Conservation (phyloP, 441 rosid genomes). For the Lepidium campestre region DNA sequence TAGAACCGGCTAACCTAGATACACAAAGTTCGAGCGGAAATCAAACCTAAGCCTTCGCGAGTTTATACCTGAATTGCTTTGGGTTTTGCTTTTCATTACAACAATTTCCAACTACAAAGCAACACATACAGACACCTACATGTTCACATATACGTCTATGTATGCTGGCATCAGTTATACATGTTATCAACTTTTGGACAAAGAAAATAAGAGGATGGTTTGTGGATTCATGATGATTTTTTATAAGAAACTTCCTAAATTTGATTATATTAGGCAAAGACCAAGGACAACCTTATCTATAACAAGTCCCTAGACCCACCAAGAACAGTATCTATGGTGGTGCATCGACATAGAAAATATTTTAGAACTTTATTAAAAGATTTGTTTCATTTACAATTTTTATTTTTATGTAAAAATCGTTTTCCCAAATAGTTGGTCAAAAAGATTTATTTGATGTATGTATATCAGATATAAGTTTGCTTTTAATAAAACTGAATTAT, state of each 20-base stretch:
- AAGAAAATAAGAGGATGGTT: neutral
- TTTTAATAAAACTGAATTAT: too few relatives aligned
- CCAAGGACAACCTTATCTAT: constrained; percentile 20
- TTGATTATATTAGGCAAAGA: constrained; percentile 15
- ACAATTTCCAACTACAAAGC: constrained; percentile 12
- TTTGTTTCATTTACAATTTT: neutral
- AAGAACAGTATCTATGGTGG: neutral
- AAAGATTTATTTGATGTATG: too few relatives aligned
- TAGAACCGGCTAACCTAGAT: too few relatives aligned
- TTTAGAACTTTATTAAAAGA: neutral
- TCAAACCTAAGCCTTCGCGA: too few relatives aligned
- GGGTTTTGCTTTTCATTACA: constrained; percentile 21
- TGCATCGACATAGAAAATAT: neutral
- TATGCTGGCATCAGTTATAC: constrained; percentile 8
- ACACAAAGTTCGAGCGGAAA: too few relatives aligned
- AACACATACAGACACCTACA: neutral
- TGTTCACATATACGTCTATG: neutral
- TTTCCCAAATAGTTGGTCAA: too few relatives aligned
- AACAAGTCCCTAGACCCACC: constrained; percentile 8
- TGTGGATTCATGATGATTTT: constrained; percentile 25
- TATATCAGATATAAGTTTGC: too few relatives aligned
- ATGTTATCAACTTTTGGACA: neutral
- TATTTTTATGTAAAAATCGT: too few relatives aligned
- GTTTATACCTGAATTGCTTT: too few relatives aligned
- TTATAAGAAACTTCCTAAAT: constrained; percentile 10